Evolutionary conservation across 306 rosid genomes (phyloP), one percentile per base, ranked within the genome.

Genomic region (Nissolia schottii): DNA sequence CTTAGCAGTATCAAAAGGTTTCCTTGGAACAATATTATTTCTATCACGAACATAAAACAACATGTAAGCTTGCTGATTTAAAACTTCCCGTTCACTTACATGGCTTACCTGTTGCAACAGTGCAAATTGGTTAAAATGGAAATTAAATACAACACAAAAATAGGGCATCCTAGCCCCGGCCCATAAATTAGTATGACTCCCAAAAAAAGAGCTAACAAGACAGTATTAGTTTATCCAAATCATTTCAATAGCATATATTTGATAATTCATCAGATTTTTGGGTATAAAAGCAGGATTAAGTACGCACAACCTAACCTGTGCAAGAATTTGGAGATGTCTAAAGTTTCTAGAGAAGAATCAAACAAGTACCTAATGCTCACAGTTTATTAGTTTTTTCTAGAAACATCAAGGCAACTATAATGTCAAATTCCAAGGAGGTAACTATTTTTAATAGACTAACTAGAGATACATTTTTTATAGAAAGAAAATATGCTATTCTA

Each of bases 61-160:
- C 99, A 94, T 94, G 87, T 94, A 94, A 41, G 99, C 99, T 84
- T 88, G 91, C 80, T 94, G 99, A 59, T 86, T 86, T 31, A 89
- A 81, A 75, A 94, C 99, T 67, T 70, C 86, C 55, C 80, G 82
- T 71, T 94, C 99, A 61, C 94, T 81, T 45, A 88, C 95, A 73
- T 73, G 86, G 49, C 73, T 56, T 54, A 94, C 99, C 99, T 94
- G 93, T 79, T 25, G 50, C 70, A 79, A 16, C 34, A 23, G 8
- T 32, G 58, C 50, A 82, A 43, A 24, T 58, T 37, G 46, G 46
- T 69, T 3, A 45, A 48, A 31, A 46, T 20, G 20, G 19, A 19
- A 5, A 25, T 9, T 7, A 3, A n/a, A 10, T 56, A 19, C 49
- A 9, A 32, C 10, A 18, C 65, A 62, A 25, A 46, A 7, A 49